Percentiles rank a stretch among this genome's conserved stretches.
Evolutionary conservation across 2,329 filamentous ascomycete genomes (phyloP).

Genomic region (Verticillium dahliae): DNA sequence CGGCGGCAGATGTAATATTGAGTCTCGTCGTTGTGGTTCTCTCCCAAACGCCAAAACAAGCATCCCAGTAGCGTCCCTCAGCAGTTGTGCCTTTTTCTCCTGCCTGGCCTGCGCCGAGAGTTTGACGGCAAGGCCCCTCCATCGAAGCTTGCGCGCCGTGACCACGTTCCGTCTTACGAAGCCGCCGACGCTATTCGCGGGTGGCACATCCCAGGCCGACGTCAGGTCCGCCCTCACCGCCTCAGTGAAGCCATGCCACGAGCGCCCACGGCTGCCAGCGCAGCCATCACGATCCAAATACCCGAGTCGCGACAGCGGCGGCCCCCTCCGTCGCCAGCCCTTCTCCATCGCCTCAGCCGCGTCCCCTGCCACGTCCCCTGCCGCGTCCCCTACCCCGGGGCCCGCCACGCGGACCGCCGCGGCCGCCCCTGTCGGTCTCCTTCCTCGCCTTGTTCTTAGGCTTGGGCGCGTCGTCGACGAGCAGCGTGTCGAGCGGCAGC

Average conservation of each 20-base stretch:
- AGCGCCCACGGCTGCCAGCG: neutral
- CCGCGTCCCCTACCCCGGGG: constrained; percentile 49
- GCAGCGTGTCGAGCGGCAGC: constrained; percentile 85
- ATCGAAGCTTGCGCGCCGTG: too few relatives aligned
- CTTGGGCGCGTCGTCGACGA: constrained; percentile 95
- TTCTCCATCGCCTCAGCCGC: constrained; percentile 15
- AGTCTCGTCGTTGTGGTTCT: neutral
- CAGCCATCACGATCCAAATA: neutral
- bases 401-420: constrained; percentile 44
- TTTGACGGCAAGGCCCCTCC: neutral
- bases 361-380: constrained; percentile 34
- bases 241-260: neutral
- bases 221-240: too few relatives aligned
- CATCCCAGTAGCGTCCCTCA: neutral
- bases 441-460: constrained; percentile 99
- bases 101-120: neutral
- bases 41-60: constrained; percentile 1
- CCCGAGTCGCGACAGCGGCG: neutral
- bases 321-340: neutral
- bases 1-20: neutral
- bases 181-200: too few relatives aligned
- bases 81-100: neutral
- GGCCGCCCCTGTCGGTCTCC: constrained; percentile 60
- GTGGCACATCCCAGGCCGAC: too few relatives aligned
- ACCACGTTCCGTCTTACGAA: too few relatives aligned